These are phyloP conservation scores for Solanum appendiculatum DNA, from an alignment of 257 asterid genomes.

Conservation along the genomic window DNA sequence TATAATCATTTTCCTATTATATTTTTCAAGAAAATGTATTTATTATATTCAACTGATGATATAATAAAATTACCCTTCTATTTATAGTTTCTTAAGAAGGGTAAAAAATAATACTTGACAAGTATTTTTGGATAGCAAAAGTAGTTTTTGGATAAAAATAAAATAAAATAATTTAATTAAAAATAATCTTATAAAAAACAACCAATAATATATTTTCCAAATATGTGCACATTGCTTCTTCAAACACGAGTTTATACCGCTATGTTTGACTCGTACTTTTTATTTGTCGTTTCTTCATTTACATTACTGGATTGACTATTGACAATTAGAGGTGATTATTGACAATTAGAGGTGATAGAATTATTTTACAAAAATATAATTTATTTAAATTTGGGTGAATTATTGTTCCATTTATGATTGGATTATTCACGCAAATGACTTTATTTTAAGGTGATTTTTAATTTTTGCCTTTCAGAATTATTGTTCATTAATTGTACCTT, in stretches of 20 bases:
- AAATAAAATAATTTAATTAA: neutral
- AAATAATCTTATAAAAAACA: neutral
- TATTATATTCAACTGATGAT: too few relatives aligned
- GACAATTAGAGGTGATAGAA: neutral
- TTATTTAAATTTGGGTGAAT: neutral
- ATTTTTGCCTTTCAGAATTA: neutral
- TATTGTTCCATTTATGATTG: neutral
- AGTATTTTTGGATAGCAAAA: too few relatives aligned
- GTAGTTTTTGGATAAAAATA: neutral
- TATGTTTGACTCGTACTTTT: neutral
- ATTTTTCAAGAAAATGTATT: too few relatives aligned
- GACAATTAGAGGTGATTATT: neutral
- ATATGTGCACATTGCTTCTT: neutral
- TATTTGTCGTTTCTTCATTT: neutral
- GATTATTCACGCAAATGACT: neutral
- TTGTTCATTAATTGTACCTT: neutral
- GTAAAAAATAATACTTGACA: too few relatives aligned
- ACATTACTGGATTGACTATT: neutral
- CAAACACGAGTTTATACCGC: neutral
- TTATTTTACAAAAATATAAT: neutral
- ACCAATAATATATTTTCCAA: neutral
- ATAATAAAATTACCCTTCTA: too few relatives aligned
- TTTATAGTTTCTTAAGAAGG: too few relatives aligned
- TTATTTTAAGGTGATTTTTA: neutral
- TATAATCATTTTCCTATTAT: too few relatives aligned